Base-by-base conservation (phyloP, 441 rosid species). In the Populus tomentosa region DNA sequence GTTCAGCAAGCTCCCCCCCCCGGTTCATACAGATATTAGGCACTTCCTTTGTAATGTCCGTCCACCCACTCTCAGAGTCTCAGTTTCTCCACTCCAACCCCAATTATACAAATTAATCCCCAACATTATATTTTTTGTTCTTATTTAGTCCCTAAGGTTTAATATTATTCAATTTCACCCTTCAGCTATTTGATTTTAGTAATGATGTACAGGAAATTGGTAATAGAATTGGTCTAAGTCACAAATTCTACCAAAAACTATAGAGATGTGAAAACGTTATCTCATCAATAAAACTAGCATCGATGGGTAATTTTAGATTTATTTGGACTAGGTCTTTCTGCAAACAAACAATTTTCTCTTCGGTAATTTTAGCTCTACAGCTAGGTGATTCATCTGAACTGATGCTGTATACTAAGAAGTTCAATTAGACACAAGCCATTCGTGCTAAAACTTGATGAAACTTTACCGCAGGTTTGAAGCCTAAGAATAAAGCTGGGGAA, bases 31-130 rank as follows among this genome's bases (percentile, higher is more conserved):
- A 40, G 21, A 50, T 73, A 53, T 21, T 1, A 36, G 1, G 18
- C 30, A 23, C 40, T 36, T 18, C 28, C 87, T 77, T 84, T 46
- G 89, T 71, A 72, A 79, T 85, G 75, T 84, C 87, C 91, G 91
- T 77, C 88, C 69, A 10, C 13, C 36, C 69, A 10, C 13, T n/a
- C n/a, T n/a, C n/a, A n/a, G n/a, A n/a, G n/a, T 35, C 64, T 76
- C 76, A 59, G 82, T 73, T 77, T 84, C 77, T 83, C 81, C 81
- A 62, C 78, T 70, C 79, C 16, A 46, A 2, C 84, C 77, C 78
- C 16, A 35, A n/a, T 36, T 63, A 23, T 63, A 46, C 5, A 46
- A 13, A 46, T 14, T 4, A 46, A 5, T 46, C 56, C 33, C 56
- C 53, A 2, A 13, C 56, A 3, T 16, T 4, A 46, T 46, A 46